Base-by-base conservation (phyloP, 2,329 filamentous ascomycete genomes). In the Colletotrichum musicola region DNA sequence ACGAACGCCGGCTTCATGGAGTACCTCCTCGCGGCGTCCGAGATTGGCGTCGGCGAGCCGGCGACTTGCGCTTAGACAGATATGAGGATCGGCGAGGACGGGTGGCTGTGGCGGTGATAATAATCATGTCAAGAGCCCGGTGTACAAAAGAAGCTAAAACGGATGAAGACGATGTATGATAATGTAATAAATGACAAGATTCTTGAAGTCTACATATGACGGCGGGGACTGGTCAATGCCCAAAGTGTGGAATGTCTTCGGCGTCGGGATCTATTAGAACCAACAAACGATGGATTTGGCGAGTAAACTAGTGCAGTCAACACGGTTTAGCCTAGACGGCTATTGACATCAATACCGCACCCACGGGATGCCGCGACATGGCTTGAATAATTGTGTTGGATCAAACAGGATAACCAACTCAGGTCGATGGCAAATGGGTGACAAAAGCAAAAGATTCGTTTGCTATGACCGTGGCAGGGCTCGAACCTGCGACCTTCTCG, bases 1-100 rank as follows among this genome's bases (percentile, higher is more conserved):
- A 82, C 81, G 13, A 79, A 76, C 3, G 79, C 81, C 4, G 84
- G 81, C 0, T 80, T 86, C 72, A 86, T 86, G 77, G 84, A 87
- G 74, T 74, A 85, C 57, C 72, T 81, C 30, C 68, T 71, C 1
- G 64, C 70, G 2, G 70, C 70, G 14, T 64, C 70, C 0, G 70
- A 71, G 38, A 64, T 71, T 38, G 70, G 70, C 25, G 40, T 71
- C 4, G 70, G 70, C 44, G 56, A 70, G 27, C 59, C 68, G 27
- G 60, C 53, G 47, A 68, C 56, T 7, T 70, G 68, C 64, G 35
- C 44, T 16, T 61, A 44, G 0, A 9, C 0, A 0, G 4, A 10
- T 44, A 10, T 38, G 1, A 40, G 1, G 55, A 25, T 20, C 4
- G 18, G 46, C 4, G 13, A n/a, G n/a, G n/a, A n/a, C n/a, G n/a